Evolutionary conservation across 352 stramenopile species (phyloP), one percentile per base, ranked within the genome.

Genomic region (Phytophthora agathidicida): DNA sequence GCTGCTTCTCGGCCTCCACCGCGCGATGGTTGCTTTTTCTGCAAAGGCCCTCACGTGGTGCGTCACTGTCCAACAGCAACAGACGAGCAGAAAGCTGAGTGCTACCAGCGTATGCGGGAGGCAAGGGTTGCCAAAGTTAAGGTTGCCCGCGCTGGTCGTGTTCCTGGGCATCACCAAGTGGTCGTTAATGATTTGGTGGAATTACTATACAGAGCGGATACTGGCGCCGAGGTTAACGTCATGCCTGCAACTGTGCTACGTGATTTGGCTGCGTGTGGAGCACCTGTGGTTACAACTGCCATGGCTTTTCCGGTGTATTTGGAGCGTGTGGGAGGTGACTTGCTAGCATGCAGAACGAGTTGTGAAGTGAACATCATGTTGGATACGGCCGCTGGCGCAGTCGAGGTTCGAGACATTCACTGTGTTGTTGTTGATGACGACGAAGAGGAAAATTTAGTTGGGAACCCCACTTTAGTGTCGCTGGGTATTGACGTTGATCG

Each of bases 1-100:
- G n/a, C n/a, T n/a, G n/a, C n/a, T n/a, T n/a, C n/a, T n/a, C n/a
- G n/a, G n/a, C n/a, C n/a, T n/a, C n/a, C n/a, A n/a, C 42, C 53
- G 26, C 53, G 53, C 30, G 35, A 47, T 1, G 43, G 42, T 16
- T 50, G 43, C n/a, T 62, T 32, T 32, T 33, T 54, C 26, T 50
- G 43, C 27, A 54, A 47, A 19, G 33, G 53, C 3, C 1, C 37
- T 24, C 53, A 55, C 27, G 54, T 49, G n/a, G 35, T 36, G 2
- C 42, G 48, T 17, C 42, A 49, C 6, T 55, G 53, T 13, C 36
- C 53, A 9, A 62, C 43, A 19, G 53, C 53, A 7, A 62, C 43
- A 5, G 43, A 42, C 6, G 31, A 26, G 20, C 39, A 60, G 13
- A 60, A 60, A 27, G 20, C 9, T 19, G 39, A 49, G 6, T 32